phyloP scores from a whole-genome alignment of 2,329 filamentous ascomycete genomes.

The Hypoxylon sp. region DNA sequence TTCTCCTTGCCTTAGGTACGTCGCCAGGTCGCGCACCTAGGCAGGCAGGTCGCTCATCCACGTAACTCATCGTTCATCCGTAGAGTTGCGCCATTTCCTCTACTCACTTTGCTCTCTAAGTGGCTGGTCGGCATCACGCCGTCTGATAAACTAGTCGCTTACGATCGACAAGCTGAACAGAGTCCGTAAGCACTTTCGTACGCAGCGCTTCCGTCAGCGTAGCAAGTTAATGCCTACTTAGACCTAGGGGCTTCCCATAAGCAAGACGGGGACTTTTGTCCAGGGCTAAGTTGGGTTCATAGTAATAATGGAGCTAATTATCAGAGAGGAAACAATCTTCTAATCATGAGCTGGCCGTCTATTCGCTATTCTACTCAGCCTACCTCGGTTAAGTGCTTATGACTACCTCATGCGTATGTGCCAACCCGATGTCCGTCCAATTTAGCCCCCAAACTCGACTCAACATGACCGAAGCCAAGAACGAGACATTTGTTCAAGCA shows the following conservation, averaged over 20 bases:
- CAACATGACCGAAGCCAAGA: neutral
- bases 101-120: conserved; percentile 2
- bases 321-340: neutral
- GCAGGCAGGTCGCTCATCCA: neutral
- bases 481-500: conserved; percentile 6
- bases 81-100: conserved; percentile 3
- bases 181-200: neutral
- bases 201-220: conserved; percentile 22
- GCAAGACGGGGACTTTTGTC: conserved; percentile 1
- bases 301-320: neutral
- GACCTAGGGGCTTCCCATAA: conserved; percentile 3
- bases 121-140: too few species aligned
- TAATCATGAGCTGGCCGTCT: conserved; percentile 6
- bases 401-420: conserved; percentile 10
- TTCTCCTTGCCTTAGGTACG: too few species aligned
- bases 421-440: conserved; percentile 8
- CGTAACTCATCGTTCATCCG: neutral
- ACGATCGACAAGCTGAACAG: conserved; percentile 28
- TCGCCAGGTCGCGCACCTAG: too few species aligned
- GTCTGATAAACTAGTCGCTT: conserved; percentile 2
- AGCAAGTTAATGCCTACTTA: neutral
- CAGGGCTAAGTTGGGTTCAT: conserved; percentile 1
- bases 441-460: neutral
- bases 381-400: conserved; percentile 24
- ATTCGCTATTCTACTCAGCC: too few species aligned